phyloP scores from a whole-genome alignment of 257 asterid species.

The Solanum boliviense region DNA sequence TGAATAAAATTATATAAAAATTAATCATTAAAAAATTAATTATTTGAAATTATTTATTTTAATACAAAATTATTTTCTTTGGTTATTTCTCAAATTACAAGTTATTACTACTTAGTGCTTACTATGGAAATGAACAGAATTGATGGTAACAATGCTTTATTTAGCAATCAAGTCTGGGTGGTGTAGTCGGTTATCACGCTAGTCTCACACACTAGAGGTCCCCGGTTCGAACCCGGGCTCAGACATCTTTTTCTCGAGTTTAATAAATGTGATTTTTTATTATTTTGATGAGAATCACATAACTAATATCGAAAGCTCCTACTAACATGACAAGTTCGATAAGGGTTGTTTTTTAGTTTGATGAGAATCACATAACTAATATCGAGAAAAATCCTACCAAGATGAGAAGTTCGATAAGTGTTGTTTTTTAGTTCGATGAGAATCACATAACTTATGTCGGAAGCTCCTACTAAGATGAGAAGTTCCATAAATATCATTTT shows the following conservation, averaged over 20 bases:
- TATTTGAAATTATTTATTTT: neutral
- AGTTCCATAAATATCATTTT: too few species aligned
- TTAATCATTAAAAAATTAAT: too few species aligned
- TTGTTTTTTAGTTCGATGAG: too few species aligned
- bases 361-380: neutral
- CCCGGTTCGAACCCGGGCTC: slow-evolving; percentile 99
- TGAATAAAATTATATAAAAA: too few species aligned
- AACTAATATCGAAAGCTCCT: neutral
- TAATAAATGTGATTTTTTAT: neutral
- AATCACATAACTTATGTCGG: too few species aligned
- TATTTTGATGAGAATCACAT: neutral
- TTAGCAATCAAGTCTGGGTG: slow-evolving; percentile 59
- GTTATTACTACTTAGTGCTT: neutral
- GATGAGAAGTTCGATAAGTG: too few species aligned
- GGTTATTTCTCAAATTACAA: too few species aligned
- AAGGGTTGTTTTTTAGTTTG: neutral
- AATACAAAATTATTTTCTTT: neutral
- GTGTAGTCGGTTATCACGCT: slow-evolving; percentile 99
- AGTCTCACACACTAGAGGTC: slow-evolving; percentile 99
- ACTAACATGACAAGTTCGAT: too few species aligned
- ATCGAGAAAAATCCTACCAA: neutral
- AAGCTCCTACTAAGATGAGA: neutral
- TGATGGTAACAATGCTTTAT: too few species aligned
- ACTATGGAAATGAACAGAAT: too few species aligned
- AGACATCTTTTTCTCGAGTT: slow-evolving; percentile 22